Evolutionary conservation across 352 stramenopile species (phyloP).

Genomic region (Pythium scleroteichum): DNA sequence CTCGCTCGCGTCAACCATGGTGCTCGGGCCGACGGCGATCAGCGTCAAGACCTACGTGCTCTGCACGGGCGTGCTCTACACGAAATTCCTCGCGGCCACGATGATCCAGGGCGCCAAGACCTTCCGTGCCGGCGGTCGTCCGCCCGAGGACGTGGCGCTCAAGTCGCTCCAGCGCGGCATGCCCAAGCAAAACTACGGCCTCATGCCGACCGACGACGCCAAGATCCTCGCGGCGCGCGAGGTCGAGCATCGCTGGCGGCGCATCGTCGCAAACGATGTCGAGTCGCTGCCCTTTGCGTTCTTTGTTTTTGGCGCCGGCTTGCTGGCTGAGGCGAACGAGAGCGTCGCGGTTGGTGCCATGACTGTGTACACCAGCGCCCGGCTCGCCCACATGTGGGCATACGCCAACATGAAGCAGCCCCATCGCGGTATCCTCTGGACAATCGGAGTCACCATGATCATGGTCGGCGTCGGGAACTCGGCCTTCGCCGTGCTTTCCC

Average conservation of each 20-base stretch:
- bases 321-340: slow-evolving; percentile 29
- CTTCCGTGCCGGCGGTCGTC: slow-evolving; percentile 46
- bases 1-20: slow-evolving; percentile 13
- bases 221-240: slow-evolving; percentile 39
- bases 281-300: slow-evolving; percentile 41
- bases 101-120: slow-evolving; percentile 55
- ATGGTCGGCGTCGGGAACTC: slow-evolving; percentile 30
- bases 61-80: slow-evolving; percentile 39
- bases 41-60: slow-evolving; percentile 31
- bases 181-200: slow-evolving; percentile 45
- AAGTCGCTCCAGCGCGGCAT: slow-evolving; percentile 24
- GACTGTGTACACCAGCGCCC: slow-evolving; percentile 35
- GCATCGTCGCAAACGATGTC: slow-evolving; percentile 42
- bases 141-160: slow-evolving; percentile 56
- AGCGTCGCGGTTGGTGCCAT: slow-evolving; percentile 24
- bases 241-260: slow-evolving; percentile 36
- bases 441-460: slow-evolving; percentile 25
- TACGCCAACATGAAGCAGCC: slow-evolving; percentile 36
- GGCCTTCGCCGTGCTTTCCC: slow-evolving; percentile 9
- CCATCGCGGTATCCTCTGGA: slow-evolving; percentile 27
- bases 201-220: slow-evolving; percentile 27
- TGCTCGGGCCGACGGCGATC: slow-evolving; percentile 22
- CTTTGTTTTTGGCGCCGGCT: slow-evolving; percentile 24
- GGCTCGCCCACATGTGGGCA: slow-evolving; percentile 36
- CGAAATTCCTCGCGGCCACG: slow-evolving; percentile 62